Evolutionary conservation across 2,329 filamentous ascomycete genomes (phyloP).

Genomic region (Knufia fluminis): DNA sequence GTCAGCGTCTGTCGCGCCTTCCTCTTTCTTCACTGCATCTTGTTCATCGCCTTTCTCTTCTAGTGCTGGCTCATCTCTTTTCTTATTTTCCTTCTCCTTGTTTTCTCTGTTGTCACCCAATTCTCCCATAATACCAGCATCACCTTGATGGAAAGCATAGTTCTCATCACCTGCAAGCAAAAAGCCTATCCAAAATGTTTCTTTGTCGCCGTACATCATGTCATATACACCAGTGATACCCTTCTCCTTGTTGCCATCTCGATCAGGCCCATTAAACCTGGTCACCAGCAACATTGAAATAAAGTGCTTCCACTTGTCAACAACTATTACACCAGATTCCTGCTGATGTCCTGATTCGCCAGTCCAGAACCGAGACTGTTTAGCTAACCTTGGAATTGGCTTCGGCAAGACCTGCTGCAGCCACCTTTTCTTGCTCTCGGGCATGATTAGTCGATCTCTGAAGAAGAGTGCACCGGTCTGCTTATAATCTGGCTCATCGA

Average conservation of each 20-base stretch:
- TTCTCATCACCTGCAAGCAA: conserved; percentile 36
- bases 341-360: conserved; percentile 27
- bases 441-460: conserved; percentile 37
- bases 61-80: conserved; percentile 9
- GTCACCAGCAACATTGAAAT: conserved; percentile 34
- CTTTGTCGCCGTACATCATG: conserved; percentile 43
- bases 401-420: conserved; percentile 36
- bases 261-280: conserved; percentile 33
- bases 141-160: conserved; percentile 38
- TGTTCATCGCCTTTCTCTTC: conserved; percentile 22
- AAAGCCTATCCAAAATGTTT: conserved; percentile 44
- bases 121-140: conserved; percentile 23
- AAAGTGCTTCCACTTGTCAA: conserved; percentile 41
- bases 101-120: conserved; percentile 2
- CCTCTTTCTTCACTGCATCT: conserved; percentile 6
- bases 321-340: conserved; percentile 39
- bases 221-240: conserved; percentile 37
- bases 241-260: conserved; percentile 32
- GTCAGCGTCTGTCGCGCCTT: conserved; percentile 9
- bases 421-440: conserved; percentile 30
- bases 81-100: conserved; percentile 3
- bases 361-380: conserved; percentile 25
- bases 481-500: conserved; percentile 35
- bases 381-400: conserved; percentile 34
- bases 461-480: conserved; percentile 40